Conservation (phyloP, 2,329 filamentous ascomycete genomes). For the Xylariaceae sp. region DNA sequence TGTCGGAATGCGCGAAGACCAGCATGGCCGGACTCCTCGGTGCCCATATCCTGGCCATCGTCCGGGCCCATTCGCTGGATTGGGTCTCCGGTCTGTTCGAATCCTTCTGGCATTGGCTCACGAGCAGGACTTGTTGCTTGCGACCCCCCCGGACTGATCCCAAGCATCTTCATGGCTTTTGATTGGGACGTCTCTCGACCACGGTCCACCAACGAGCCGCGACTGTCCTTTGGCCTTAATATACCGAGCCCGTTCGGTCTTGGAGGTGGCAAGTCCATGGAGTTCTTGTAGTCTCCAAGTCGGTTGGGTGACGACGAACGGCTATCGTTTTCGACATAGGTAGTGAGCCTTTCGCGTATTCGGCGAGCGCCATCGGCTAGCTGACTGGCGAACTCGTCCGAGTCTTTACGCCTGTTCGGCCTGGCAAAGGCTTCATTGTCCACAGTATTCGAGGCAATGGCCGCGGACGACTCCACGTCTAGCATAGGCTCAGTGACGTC, state of each 20-base stretch:
- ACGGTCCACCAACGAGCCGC: conserved; percentile 55
- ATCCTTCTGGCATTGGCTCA: conserved; percentile 10
- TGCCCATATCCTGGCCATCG: conserved; percentile 12
- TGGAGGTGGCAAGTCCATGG: conserved; percentile 28
- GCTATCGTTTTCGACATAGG: conserved; percentile 60
- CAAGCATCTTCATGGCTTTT: conserved; percentile 60
- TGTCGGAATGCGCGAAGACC: conserved; percentile 55
- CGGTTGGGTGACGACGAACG: conserved; percentile 41
- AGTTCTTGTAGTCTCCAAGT: conserved; percentile 24
- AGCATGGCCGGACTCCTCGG: conserved; percentile 33
- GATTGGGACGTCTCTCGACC: conserved; percentile 37
- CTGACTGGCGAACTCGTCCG: conserved; percentile 69
- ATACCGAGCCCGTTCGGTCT: conserved; percentile 58
- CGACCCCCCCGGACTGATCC: conserved; percentile 42
- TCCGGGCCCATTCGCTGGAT: conserved; percentile 9
- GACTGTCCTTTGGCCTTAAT: conserved; percentile 62
- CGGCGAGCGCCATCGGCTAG: conserved; percentile 66
- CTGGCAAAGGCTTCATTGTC: background rate
- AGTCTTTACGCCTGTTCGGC: conserved; percentile 17
- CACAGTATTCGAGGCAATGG: background rate
- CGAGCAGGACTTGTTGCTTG: conserved; percentile 12
- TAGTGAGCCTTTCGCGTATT: conserved; percentile 69
- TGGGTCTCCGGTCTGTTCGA: conserved; percentile 2
- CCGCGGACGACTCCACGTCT: conserved; percentile 16
- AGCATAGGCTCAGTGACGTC: conserved; percentile 24